phyloP scores from a whole-genome alignment of 225 moss, liverwort and hornwort species.

The Ulota crispa region DNA sequence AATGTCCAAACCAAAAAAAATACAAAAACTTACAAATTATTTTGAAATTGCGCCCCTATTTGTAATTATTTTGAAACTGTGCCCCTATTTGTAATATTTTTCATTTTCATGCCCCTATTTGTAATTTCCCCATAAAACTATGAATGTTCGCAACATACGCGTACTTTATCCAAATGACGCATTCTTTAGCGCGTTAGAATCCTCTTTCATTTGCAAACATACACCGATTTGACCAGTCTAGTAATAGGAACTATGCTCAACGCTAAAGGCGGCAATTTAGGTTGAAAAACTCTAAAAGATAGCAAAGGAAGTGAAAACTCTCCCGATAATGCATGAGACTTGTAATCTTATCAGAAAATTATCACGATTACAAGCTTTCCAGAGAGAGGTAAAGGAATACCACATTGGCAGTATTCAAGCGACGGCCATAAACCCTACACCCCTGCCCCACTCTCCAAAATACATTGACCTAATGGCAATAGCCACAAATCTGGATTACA shows the following conservation, averaged over 20 bases:
- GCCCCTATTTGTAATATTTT: too few species aligned
- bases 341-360: background rate
- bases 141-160: background rate
- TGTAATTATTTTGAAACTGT: too few species aligned
- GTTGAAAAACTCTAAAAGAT: background rate
- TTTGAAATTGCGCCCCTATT: too few species aligned
- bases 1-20: too few species aligned
- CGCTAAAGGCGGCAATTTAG: background rate
- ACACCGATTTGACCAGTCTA: background rate
- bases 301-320: background rate
- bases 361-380: background rate
- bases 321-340: background rate
- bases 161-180: background rate
- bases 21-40: too few species aligned
- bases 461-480: background rate
- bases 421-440: constrained; percentile 23
- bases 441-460: background rate
- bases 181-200: background rate
- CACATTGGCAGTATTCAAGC: background rate
- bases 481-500: background rate
- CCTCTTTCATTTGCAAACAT: background rate
- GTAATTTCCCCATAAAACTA: too few species aligned
- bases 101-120: too few species aligned
- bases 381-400: background rate
- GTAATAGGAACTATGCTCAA: background rate